Base-by-base conservation (phyloP, 345 rosid species). In the Carallia brachiata region DNA sequence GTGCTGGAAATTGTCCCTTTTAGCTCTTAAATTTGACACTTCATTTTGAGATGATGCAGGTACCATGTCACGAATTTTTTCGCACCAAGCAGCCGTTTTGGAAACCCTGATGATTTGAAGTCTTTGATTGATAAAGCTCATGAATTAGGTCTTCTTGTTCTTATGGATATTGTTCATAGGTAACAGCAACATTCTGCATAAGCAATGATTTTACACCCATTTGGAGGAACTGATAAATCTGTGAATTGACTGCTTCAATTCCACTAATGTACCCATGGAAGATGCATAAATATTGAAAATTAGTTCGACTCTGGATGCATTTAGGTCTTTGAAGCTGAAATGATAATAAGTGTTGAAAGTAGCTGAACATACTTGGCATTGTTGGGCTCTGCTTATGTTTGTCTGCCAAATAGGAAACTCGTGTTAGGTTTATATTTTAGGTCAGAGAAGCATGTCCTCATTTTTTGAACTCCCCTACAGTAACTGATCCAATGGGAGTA, bases 101-200 rank as follows among this genome's bases (percentile, higher is more conserved):
- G 97, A 73, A 90, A 96, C 74, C 97, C 98, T 52, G 98, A 94
- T 79, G 98, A 94, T 70, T 87, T 94, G 72, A 94, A 94, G 81
- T 94, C 98, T 52, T 70, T 94, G 79, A 91, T 91, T 74, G 98
- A 94, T 80, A 90, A 56, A 86, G 97, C 97, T 74, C 98, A 94
- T 78, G 98, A 91, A 71, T 84, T 89, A 77, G 98, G 95, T 67
- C 83, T 94, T 70, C 82, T 91, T 75, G 98, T 94, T 85, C 93
- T 91, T 62, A 94, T 94, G 98, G 98, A 94, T 88, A 86, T 94
- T 66, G 97, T 94, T 81, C 98, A 94, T 77, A 91, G 98, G 98
- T 91, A 87, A 73, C 54, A 6, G 2, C 5, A 3, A 7, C 7
- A 52, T 18, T 13, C 48, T 63, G 60, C 17, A 0, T 56, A 27